Base-by-base conservation (phyloP, 768 basidiomycete genomes). In the Boletus coccyginus region DNA sequence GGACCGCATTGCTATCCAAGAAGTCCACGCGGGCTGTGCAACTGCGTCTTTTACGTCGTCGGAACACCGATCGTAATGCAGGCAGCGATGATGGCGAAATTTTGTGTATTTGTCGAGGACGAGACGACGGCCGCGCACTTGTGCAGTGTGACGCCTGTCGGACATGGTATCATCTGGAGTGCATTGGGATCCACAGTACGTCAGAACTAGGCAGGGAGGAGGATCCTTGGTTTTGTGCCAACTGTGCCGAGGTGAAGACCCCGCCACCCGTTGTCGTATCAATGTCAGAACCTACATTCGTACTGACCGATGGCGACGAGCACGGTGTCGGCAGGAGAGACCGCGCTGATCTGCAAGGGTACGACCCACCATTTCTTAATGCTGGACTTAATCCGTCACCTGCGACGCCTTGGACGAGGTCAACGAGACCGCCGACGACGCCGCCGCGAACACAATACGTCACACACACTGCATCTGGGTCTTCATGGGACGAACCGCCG, bases 61-160 rank as follows among this genome's bases (percentile, higher is more conserved):
- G 77, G 57, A 72, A 76, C 59, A 67, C 78, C 61, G 61, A 61
- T 31, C 61, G 46, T 36, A 32, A 32, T 35, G 73, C 73, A 7
- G 74, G 77, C 14, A 75, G 74, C 12, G 77, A 77, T 13, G 80
- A 80, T 7, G 80, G 79, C 12, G 81, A 81, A 46, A 70, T 78
- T 17, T 64, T 85, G 17, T 93, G 91, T 66, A 76, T 88, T 29
- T 92, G 90, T 66, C 71, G 74, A 42, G 86, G 84, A 17, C 75
- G 72, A 49, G 86, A 88, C 62, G 87, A 90, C 56, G 90, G 86
- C 5, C 75, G 86, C n/a, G 81, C 84, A 55, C 77, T 90, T 45
- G 92, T 93, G 33, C 91, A 92, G 63, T 94, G 91, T 61, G 90
- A 93, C 62, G 77, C 78, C 5, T 94, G 91, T 68, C 77, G 82